Evolutionary conservation across 139 green algal species (phyloP), one percentile per base, ranked within the genome.

Genomic region (Haematococcus lacustris): DNA sequence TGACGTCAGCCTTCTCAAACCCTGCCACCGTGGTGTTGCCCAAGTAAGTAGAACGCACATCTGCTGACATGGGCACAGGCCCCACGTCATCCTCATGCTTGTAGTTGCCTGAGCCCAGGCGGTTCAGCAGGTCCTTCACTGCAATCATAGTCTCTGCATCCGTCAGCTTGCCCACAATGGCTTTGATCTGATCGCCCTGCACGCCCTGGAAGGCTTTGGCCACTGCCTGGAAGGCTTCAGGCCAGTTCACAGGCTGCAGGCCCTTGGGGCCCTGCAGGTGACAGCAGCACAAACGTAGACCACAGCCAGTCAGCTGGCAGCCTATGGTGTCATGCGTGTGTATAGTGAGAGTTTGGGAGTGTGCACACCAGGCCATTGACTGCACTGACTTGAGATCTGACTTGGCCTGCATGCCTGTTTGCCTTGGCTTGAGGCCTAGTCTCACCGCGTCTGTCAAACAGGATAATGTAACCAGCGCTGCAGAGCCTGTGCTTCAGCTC

Each of bases 131-230:
- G 59, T 84, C 80, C 83, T 97, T 96, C 25, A 91, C 70, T 26
- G 88, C 83, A n/a, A 97, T 77, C 82, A 99, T 92, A 66, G 83
- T 83, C 87, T 99, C 95, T 1, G 88, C 91, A 66, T 99, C 95
- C 0, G 91, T 84, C 53, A 99, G 88, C 85, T 93, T 95, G 73
- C 95, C 95, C 3, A 80, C 89, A 50, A 97, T 79, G 4, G 84
- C 92, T 43, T 85, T 89, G 51, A 98, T 90, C 79, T 94, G 75
- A 66, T 86, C 80, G 60, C 83, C 81, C 68, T 85, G 78, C 0
- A 86, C 72, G 0, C 51, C 64, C 35, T 76, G 61, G 25, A 93
- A 38, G 3, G 80, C 89, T 3, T 75, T 63, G 47, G 78, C 76
- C 28, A 89, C 73, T 7, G 86, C 88, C 0, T 47, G 21, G 34